phyloP scores from a whole-genome alignment of 305 asterid species.

The Euphrasia arctica region DNA sequence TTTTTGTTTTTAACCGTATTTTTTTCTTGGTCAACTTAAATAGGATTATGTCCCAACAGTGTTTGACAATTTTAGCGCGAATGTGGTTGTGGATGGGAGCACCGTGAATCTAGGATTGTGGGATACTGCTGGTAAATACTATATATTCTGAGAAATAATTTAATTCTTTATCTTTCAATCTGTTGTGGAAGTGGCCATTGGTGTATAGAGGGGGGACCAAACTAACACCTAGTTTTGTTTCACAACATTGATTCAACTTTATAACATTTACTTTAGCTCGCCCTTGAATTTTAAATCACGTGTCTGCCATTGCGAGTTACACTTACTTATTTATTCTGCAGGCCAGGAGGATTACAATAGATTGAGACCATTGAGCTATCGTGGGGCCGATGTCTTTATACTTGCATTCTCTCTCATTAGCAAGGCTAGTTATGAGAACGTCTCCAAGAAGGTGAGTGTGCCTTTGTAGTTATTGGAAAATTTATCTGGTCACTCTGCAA shows the following conservation, averaged over 20 bases:
- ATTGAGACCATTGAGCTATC: constrained; percentile 55
- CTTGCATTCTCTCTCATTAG: constrained; percentile 58
- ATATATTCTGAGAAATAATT: not conserved
- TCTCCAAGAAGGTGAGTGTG: not conserved
- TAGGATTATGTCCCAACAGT: constrained; percentile 75
- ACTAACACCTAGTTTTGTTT: not conserved
- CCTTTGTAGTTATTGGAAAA: too few species aligned
- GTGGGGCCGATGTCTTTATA: constrained; percentile 60
- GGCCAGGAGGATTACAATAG: constrained; percentile 65
- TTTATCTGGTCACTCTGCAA: too few species aligned
- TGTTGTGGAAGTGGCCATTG: too few species aligned
- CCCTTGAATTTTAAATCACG: not conserved
- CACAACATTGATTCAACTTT: not conserved
- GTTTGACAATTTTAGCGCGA: constrained; percentile 71
- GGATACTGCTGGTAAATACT: constrained; percentile 60
- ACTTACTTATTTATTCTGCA: constrained; percentile 25
- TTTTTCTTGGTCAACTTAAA: constrained; percentile 4
- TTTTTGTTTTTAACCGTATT: constrained; percentile 8
- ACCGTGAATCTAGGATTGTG: constrained; percentile 64
- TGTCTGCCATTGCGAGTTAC: not conserved
- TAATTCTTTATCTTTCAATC: not conserved
- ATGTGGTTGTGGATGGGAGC: constrained; percentile 68
- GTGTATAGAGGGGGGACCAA: too few species aligned
- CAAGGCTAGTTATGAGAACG: constrained; percentile 62
- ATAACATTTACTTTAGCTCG: not conserved